Evolutionary conservation across 2,329 filamentous ascomycete species (phyloP), one percentile per base, ranked within the genome.

Genomic region (Epicoccum nigrum): DNA sequence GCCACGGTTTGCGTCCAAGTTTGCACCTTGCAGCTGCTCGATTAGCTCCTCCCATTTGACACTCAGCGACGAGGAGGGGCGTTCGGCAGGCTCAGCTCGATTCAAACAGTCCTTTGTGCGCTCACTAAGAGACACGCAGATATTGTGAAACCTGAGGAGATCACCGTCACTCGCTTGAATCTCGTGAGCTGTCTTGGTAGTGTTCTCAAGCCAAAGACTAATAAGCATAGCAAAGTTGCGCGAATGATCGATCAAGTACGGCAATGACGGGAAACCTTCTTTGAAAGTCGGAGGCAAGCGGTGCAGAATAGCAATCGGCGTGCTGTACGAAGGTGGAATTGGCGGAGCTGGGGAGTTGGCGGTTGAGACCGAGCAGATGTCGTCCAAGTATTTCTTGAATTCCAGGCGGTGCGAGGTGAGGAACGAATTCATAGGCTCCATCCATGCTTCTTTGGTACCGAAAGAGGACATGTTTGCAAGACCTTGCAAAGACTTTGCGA

Each of bases 381-480:
- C 81, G 68, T 97, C 92, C 54, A 97, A 88, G 63, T 92, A 97
- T 38, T 87, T 83, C 70, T 92, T 95, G 73, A 97, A 91, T 31
- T 89, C 84, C 62, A 87, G 82, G 16, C 92, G 85, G 65, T 96
- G 87, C 1, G 84, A 80, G 7, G 81, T 82, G 38, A 97, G 77
- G 64, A 97, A 97, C 34, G 83, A 84, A 68, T 97, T 97, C 93
- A 97, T 97, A 0, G 92, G 92, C 75, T 96, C 92, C 92, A 97
- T 97, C 91, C 92, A 97, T n/a, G 88, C 86, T 73, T 97, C 93
- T 70, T 96, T 96, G 68, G 89, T 92, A 32, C 93, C 93, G 68
- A 97, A 97, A 0, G 86, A 91, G 2, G 90, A 90, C 74, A 97
- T 82, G 70, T 97, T 97, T 15, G 92, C 91, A 51, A 97, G 81